phyloP scores from a whole-genome alignment of 345 rosid species.

The Heritiera littoralis region DNA sequence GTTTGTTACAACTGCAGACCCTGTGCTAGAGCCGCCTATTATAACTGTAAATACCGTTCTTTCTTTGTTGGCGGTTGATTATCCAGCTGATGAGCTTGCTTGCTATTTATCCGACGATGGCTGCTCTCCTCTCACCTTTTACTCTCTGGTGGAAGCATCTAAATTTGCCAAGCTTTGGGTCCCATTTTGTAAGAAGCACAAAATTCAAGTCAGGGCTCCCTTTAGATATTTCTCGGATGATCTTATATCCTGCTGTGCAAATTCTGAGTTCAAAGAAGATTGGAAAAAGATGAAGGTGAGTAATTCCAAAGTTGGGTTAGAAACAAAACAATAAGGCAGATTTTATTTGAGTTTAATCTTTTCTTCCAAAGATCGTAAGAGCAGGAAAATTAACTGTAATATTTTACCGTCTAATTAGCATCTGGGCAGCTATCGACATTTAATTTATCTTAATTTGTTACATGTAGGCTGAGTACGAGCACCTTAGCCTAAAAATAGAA shows the following conservation, averaged over 20 bases:
- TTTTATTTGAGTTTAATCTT: too few species aligned
- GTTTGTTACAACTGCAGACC: slow-evolving; percentile 32
- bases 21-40: slow-evolving; percentile 30
- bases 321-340: too few species aligned
- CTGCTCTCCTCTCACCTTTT: slow-evolving; percentile 59
- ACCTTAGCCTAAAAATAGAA: slow-evolving; percentile 43
- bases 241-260: not conserved
- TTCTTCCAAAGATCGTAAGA: too few species aligned
- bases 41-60: slow-evolving; percentile 37
- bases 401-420: too few species aligned
- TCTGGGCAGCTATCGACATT: not conserved
- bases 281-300: slow-evolving; percentile 51
- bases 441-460: not conserved
- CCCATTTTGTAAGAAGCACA: slow-evolving; percentile 65
- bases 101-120: slow-evolving; percentile 56
- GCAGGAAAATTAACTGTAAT: too few species aligned
- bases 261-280: slow-evolving; percentile 49
- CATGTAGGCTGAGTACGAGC: slow-evolving; percentile 49
- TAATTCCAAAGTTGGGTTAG: not conserved
- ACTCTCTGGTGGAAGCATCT: slow-evolving; percentile 58
- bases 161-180: slow-evolving; percentile 74
- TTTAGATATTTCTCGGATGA: slow-evolving; percentile 51
- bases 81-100: slow-evolving; percentile 15
- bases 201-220: slow-evolving; percentile 60
- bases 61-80: slow-evolving; percentile 25